These are phyloP conservation scores for Apiospora kogelbergensis DNA, from an alignment of 2,329 filamentous ascomycete species.

Conservation along the genomic window DNA sequence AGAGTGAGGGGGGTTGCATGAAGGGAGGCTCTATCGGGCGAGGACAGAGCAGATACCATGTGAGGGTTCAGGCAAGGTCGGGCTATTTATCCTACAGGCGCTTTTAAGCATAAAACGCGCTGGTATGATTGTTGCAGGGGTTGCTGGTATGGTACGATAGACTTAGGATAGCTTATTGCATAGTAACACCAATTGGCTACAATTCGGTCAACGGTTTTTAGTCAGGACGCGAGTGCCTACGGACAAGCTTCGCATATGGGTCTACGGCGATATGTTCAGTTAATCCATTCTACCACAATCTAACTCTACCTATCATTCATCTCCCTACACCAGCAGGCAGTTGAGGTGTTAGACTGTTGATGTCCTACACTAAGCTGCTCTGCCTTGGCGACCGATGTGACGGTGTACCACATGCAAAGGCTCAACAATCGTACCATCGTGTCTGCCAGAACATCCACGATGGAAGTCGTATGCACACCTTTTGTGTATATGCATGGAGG, in stretches of 20 bases:
- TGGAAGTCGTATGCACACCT: neutral
- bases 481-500: neutral
- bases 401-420: neutral
- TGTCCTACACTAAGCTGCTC: neutral
- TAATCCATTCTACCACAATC: neutral
- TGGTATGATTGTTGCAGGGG: too few species aligned
- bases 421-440: neutral
- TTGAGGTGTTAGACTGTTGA: neutral
- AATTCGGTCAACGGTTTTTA: too few species aligned
- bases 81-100: too few species aligned
- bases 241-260: neutral
- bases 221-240: neutral
- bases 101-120: too few species aligned
- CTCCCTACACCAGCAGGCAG: neutral
- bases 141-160: too few species aligned
- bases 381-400: neutral
- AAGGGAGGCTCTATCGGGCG: too few species aligned
- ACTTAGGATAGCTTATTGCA: too few species aligned
- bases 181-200: too few species aligned
- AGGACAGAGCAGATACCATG: too few species aligned
- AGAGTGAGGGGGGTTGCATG: too few species aligned
- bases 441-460: neutral
- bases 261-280: neutral
- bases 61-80: too few species aligned
- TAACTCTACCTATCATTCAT: neutral